These are phyloP conservation scores for Fusarium algeriense DNA, from an alignment of 2,329 filamentous ascomycete species.

Conservation along the genomic window DNA sequence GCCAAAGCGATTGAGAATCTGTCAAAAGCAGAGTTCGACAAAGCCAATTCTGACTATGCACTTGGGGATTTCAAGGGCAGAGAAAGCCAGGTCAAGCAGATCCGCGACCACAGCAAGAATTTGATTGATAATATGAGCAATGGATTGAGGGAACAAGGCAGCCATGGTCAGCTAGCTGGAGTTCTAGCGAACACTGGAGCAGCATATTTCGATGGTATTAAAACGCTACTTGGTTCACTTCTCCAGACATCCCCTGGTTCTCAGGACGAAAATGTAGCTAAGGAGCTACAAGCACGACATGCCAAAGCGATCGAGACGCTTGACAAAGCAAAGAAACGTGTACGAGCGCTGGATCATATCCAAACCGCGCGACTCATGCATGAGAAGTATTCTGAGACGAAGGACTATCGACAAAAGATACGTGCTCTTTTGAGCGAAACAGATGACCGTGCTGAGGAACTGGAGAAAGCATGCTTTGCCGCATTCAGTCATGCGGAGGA, in stretches of 20 bases:
- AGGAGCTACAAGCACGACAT: neutral
- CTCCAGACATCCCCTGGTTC: neutral
- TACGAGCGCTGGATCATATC: neutral
- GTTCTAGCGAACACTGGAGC: neutral
- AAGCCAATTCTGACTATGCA: neutral
- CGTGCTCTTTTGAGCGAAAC: neutral
- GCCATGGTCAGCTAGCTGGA: neutral
- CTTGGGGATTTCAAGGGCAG: neutral
- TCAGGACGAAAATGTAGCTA: rapidly evolving
- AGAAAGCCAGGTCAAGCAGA: neutral
- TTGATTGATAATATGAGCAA: neutral
- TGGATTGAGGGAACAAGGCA: neutral
- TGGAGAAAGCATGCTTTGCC: neutral
- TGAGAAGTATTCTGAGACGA: neutral
- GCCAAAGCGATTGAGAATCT: neutral
- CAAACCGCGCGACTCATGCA: neutral
- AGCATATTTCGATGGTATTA: neutral
- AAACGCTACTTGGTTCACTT: neutral
- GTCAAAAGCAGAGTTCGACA: neutral
- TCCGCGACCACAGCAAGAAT: neutral
- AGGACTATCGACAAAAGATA: neutral
- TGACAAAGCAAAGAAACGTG: neutral
- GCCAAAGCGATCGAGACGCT: neutral
- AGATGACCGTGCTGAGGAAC: neutral
- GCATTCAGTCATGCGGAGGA: neutral